These are phyloP conservation scores for Lachnum nothofagi DNA, from an alignment of 2,329 filamentous ascomycete genomes.

Conservation along the genomic window DNA sequence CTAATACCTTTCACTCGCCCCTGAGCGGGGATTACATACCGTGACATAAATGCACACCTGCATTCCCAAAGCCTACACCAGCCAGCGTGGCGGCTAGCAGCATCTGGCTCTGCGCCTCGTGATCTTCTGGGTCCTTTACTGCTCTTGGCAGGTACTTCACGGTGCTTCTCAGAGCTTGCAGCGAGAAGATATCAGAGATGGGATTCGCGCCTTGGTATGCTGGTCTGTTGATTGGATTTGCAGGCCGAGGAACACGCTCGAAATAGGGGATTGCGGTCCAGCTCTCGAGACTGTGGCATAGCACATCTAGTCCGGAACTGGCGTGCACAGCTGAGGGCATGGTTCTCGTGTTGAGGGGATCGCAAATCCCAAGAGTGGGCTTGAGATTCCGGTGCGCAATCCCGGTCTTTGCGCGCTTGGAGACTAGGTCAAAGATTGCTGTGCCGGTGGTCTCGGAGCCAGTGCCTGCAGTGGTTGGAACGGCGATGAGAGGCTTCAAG, in stretches of 20 bases:
- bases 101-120: slow-evolving; percentile 93
- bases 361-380: slow-evolving; percentile 83
- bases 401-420: slow-evolving; percentile 87
- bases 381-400: slow-evolving; percentile 94
- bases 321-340: slow-evolving; percentile 96
- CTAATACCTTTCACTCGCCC: neutral
- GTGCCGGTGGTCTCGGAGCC: slow-evolving; percentile 95
- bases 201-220: slow-evolving; percentile 97
- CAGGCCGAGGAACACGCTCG: slow-evolving; percentile 75
- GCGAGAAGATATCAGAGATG: slow-evolving; percentile 93
- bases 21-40: slow-evolving; percentile 31
- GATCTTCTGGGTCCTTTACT: slow-evolving; percentile 81
- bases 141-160: slow-evolving; percentile 90
- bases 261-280: slow-evolving; percentile 97
- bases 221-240: slow-evolving; percentile 83
- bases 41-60: slow-evolving; percentile 84
- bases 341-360: slow-evolving; percentile 83
- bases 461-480: slow-evolving; percentile 81
- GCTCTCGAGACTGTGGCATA: slow-evolving; percentile 91
- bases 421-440: slow-evolving; percentile 92
- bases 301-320: slow-evolving; percentile 83
- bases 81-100: slow-evolving; percentile 88
- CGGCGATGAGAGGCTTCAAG: slow-evolving; percentile 71
- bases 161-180: slow-evolving; percentile 75
- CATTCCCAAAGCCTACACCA: slow-evolving; percentile 95